phyloP scores from a whole-genome alignment of 345 rosid species.

The Acer saccharum region DNA sequence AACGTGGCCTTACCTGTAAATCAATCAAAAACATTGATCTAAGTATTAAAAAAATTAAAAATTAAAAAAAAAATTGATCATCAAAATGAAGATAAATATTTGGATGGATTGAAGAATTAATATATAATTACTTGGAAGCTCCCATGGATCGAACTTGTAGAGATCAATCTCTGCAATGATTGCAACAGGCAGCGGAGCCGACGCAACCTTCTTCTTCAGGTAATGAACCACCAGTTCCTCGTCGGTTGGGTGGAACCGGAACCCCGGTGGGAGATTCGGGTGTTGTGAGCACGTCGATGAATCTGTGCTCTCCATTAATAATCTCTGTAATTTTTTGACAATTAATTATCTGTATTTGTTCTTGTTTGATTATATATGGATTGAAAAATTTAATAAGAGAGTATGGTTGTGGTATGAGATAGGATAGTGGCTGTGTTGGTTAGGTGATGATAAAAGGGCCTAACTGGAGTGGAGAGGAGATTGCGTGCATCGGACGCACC shows the following conservation, averaged over 20 bases:
- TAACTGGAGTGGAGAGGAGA: background rate
- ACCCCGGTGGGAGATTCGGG: constrained; percentile 51
- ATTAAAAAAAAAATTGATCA: background rate
- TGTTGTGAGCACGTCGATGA: constrained; percentile 35
- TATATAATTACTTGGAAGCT: constrained; percentile 41
- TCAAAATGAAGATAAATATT: background rate
- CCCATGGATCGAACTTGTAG: constrained; percentile 61
- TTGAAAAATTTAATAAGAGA: background rate
- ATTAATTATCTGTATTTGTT: background rate
- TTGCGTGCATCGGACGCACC: background rate
- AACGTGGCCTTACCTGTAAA: constrained; percentile 50
- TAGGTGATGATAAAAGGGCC: background rate
- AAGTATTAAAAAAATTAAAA: background rate
- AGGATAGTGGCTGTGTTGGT: no score
- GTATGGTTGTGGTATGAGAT: background rate
- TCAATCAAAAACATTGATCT: background rate
- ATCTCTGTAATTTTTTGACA: background rate
- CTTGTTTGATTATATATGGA: no score
- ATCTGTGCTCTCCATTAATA: constrained; percentile 47
- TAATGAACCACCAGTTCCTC: constrained; percentile 55
- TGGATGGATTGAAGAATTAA: background rate
- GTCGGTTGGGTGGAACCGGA: constrained; percentile 60
- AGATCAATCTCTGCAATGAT: constrained; percentile 57
- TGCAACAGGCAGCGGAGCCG: constrained; percentile 45
- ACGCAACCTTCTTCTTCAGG: constrained; percentile 46